Evolutionary conservation across 805 yeast genomes (phyloP).

Genomic region (Metschnikowia matae): DNA sequence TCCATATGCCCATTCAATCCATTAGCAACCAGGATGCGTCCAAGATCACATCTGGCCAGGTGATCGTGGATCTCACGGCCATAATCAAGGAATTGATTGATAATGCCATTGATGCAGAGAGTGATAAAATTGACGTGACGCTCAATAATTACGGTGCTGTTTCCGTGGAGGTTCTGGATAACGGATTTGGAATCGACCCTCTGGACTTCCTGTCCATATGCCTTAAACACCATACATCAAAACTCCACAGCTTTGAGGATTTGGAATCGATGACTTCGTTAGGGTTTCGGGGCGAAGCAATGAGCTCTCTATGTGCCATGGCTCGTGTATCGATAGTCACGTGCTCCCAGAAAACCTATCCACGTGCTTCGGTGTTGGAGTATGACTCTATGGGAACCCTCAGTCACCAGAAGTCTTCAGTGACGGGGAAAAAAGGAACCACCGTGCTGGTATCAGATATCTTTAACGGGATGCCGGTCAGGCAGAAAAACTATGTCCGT

Average conservation of each 20-base stretch:
- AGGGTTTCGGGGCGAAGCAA: slow-evolving; percentile 82
- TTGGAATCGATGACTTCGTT: slow-evolving; percentile 47
- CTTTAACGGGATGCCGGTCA: slow-evolving; percentile 73
- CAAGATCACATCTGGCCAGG: slow-evolving; percentile 88
- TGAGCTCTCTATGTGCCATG: slow-evolving; percentile 64
- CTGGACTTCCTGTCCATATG: slow-evolving; percentile 54
- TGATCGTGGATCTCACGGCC: slow-evolving; percentile 71
- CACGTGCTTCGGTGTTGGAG: slow-evolving; percentile 53
- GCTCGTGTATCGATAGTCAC: slow-evolving; percentile 46
- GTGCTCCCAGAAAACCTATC: slow-evolving; percentile 43
- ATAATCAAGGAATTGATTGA: slow-evolving; percentile 85
- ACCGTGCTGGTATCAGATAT: slow-evolving; percentile 52
- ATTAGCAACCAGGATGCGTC: slow-evolving; percentile 54
- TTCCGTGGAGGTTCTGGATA: slow-evolving; percentile 61
- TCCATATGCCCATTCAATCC: slow-evolving; percentile 17
- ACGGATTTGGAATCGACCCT: slow-evolving; percentile 60
- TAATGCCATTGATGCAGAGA: slow-evolving; percentile 77
- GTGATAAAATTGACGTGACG: slow-evolving; percentile 61
- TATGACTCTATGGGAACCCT: slow-evolving; percentile 57
- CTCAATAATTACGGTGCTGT: slow-evolving; percentile 73
- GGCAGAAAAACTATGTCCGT: slow-evolving; percentile 68
- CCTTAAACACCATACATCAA: slow-evolving; percentile 64
- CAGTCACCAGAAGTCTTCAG: slow-evolving; percentile 24
- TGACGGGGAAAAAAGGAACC: slow-evolving; percentile 66
- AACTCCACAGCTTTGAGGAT: slow-evolving; percentile 54